Percentiles rank a stretch among this genome's conserved stretches.
These are phyloP conservation scores for Saprolegnia parasitica DNA, from an alignment of 352 stramenopile species.

Conservation along the genomic window DNA sequence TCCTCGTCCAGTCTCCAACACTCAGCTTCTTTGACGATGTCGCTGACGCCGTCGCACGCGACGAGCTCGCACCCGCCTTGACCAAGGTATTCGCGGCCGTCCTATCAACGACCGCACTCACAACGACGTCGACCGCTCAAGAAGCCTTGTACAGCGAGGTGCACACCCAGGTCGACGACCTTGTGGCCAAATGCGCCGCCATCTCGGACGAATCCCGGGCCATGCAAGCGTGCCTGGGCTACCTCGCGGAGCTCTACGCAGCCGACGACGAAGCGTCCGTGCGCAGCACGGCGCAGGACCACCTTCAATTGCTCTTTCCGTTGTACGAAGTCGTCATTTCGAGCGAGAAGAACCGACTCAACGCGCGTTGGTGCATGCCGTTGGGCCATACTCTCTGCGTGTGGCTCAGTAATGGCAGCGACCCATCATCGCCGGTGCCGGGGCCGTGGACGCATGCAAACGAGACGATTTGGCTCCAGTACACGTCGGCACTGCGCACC, in stretches of 20 bases:
- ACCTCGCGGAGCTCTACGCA: not conserved
- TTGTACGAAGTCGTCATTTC: not conserved
- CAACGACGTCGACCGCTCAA: not conserved
- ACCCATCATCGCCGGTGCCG: not conserved
- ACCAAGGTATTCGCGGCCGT: not conserved
- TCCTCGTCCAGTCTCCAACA: not conserved
- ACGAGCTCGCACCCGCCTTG: not conserved
- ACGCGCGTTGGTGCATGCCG: constrained; percentile 10
- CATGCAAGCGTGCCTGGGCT: not conserved
- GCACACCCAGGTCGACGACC: not conserved
- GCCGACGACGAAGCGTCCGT: not conserved
- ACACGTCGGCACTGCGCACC: not conserved
- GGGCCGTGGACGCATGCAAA: not conserved
- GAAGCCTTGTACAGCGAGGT: not conserved
- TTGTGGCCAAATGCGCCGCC: not conserved
- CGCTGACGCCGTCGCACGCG: not conserved
- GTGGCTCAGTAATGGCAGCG: not conserved
- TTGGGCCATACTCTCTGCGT: not conserved
- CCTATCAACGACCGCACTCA: not conserved
- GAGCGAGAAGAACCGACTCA: not conserved
- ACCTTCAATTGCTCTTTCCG: not conserved
- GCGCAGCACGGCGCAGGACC: not conserved
- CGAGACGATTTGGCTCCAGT: not conserved
- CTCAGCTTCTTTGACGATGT: not conserved
- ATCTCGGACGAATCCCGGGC: not conserved